Conservation (phyloP, 2,329 filamentous ascomycete species). For the Pseudopithomyces chartarum region DNA sequence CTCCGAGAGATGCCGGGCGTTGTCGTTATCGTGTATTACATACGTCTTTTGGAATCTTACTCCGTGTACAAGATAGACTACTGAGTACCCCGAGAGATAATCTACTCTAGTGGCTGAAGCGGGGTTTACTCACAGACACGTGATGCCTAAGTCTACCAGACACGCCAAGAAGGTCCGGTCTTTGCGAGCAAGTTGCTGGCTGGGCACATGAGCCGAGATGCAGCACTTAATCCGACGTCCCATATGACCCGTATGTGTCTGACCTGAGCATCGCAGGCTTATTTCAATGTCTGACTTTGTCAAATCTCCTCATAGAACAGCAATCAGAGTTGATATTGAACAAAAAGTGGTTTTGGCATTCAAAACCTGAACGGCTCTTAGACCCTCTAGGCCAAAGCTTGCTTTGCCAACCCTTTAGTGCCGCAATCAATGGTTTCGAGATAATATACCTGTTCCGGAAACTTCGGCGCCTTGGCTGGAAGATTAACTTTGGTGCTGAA, state of each 20-base stretch:
- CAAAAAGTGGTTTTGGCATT: background rate
- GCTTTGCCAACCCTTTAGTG: constrained; percentile 45
- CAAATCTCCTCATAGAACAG: no score
- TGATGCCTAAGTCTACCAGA: background rate
- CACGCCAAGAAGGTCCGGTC: constrained; percentile 21
- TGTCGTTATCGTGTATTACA: background rate
- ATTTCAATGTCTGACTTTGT: no score
- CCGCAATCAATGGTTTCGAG: constrained; percentile 27
- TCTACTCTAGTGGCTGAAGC: constrained; percentile 1
- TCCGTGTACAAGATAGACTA: no score
- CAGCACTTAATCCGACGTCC: constrained; percentile 6
- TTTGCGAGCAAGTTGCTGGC: constrained; percentile 25
- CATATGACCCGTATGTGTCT: background rate
- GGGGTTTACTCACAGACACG: no score
- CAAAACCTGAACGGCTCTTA: constrained; percentile 3
- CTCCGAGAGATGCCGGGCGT: background rate
- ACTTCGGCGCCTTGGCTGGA: background rate
- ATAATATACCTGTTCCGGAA: constrained; percentile 9
- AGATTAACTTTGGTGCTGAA: background rate
- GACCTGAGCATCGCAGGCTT: no score
- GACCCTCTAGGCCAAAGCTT: constrained; percentile 31
- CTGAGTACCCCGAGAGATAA: background rate
- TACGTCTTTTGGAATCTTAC: background rate
- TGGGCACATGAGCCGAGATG: constrained; percentile 26
- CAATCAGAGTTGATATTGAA: no score